Percentiles rank a stretch among this genome's conserved stretches.
phyloP scores from a whole-genome alignment of 1,284 basidiomycete genomes.

The Taiwanofungus camphoratus region DNA sequence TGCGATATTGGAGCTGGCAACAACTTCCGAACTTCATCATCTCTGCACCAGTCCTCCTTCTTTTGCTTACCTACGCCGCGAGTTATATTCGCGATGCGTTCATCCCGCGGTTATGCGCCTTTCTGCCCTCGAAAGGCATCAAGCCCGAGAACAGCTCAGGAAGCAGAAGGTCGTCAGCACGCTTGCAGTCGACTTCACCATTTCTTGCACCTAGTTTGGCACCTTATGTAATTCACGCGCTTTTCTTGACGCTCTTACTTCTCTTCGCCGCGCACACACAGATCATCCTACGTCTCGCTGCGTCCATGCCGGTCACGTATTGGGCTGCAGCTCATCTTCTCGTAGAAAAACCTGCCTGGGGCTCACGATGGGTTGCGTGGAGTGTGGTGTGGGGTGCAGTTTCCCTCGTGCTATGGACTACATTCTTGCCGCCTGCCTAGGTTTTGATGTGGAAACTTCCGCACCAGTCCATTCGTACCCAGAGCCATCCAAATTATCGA shows the following conservation, averaged over 20 bases:
- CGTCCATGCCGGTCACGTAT: conserved; percentile 77
- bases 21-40: conserved; percentile 90
- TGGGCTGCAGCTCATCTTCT: conserved; percentile 77
- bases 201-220: conserved; percentile 34
- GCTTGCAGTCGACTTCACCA: conserved; percentile 9
- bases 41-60: conserved; percentile 63
- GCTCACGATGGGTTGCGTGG: conserved; percentile 64
- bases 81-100: conserved; percentile 29
- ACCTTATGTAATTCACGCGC: conserved; percentile 70
- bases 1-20: conserved; percentile 79
- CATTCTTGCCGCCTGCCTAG: conserved; percentile 87
- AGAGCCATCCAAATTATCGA: no score
- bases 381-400: conserved; percentile 70
- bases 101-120: conserved; percentile 12
- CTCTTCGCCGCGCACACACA: conserved; percentile 86
- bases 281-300: conserved; percentile 79
- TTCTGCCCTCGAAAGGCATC: conserved; percentile 13
- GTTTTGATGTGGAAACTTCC: no score
- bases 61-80: conserved; percentile 42
- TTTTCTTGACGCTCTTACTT: conserved; percentile 55
- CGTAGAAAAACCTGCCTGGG: conserved; percentile 39
- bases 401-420: conserved; percentile 77
- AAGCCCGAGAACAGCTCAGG: conserved; percentile 4
- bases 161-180: no score
- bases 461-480: no score